A percentile compares a stretch with the other conserved stretches of the same genome.
Conservation (phyloP, 2,329 filamentous ascomycete genomes). For the Fusarium sp. region DNA sequence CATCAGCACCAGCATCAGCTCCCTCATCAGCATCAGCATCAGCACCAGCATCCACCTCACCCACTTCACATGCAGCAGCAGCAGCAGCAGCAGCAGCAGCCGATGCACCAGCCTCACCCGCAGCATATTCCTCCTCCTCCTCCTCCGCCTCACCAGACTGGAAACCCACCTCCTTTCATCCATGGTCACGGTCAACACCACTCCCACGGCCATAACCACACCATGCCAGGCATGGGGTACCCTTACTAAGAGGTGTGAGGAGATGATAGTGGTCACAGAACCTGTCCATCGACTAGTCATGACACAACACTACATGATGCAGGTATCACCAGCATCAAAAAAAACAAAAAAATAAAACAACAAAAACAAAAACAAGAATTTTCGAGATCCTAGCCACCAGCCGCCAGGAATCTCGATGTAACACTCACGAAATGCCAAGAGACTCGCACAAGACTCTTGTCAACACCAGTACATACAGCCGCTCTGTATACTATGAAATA, state of each 20-base stretch:
- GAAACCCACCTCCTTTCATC: constrained; percentile 38
- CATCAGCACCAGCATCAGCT: constrained; percentile 32
- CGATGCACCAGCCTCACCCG: constrained; percentile 35
- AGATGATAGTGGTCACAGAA: neutral
- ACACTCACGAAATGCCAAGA: constrained; percentile 22
- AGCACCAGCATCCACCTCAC: constrained; percentile 33
- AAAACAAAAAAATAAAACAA: neutral
- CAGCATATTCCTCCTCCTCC: constrained; percentile 38
- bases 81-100: constrained; percentile 10
- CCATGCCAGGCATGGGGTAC: constrained; percentile 47
- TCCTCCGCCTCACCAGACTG: constrained; percentile 38
- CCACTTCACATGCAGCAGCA: constrained; percentile 31
- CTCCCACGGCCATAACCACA: constrained; percentile 22
- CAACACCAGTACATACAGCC: constrained; percentile 40
- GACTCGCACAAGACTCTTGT: constrained; percentile 17
- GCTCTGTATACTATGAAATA: constrained; percentile 42
- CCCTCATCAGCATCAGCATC: constrained; percentile 32
- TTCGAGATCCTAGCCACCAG: constrained; percentile 2
- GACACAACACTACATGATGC: constrained; percentile 1
- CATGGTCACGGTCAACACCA: constrained; percentile 37
- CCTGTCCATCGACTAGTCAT: neutral
- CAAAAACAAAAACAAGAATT: constrained; percentile 20
- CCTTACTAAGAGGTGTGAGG: constrained; percentile 38
- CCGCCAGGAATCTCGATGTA: constrained; percentile 19
- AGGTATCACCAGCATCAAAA: neutral